Conservation (phyloP, 495 filamentous ascomycete species). For the Penicillium atrosanguineum region DNA sequence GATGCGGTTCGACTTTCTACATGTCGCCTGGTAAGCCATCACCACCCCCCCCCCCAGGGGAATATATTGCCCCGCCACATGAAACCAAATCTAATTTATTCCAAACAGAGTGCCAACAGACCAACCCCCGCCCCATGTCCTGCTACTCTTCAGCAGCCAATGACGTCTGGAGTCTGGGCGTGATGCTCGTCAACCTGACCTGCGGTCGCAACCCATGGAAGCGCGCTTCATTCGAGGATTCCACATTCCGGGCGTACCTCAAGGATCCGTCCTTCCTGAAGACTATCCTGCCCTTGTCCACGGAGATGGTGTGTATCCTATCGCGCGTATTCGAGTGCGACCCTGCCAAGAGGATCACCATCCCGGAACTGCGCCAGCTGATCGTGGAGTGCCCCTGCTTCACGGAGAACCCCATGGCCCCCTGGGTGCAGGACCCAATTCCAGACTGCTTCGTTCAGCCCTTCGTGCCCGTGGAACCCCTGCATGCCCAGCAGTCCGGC, state of each 20-base stretch:
- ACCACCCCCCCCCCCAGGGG: neutral
- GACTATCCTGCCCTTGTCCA: conserved; percentile 88
- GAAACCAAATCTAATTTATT: conserved; percentile 15
- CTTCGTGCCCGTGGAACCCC: conserved; percentile 30
- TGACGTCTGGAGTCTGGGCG: conserved; percentile 96
- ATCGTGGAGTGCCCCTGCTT: conserved; percentile 77
- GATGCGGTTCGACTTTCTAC: conserved; percentile 98
- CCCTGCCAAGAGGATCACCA: conserved; percentile 79
- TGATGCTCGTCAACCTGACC: conserved; percentile 95
- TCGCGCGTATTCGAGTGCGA: conserved; percentile 86
- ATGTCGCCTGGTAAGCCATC: conserved; percentile 88
- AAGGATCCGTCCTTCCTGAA: conserved; percentile 84
- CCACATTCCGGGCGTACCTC: conserved; percentile 89
- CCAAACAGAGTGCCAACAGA: conserved; percentile 83
- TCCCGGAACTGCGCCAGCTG: conserved; percentile 73
- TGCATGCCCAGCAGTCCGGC: conserved; percentile 38
- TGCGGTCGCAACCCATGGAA: conserved; percentile 99
- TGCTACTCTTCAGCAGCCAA: conserved; percentile 92
- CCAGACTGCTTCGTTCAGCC: conserved; percentile 28
- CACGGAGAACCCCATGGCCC: conserved; percentile 48
- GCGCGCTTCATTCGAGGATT: conserved; percentile 86
- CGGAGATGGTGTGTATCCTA: conserved; percentile 85
- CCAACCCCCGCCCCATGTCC: conserved; percentile 68
- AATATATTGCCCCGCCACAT: conserved; percentile 8
- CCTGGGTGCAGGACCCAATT: conserved; percentile 31